Conservation (phyloP, 73 alveolate species). For the Paramecium sexaurelia region DNA sequence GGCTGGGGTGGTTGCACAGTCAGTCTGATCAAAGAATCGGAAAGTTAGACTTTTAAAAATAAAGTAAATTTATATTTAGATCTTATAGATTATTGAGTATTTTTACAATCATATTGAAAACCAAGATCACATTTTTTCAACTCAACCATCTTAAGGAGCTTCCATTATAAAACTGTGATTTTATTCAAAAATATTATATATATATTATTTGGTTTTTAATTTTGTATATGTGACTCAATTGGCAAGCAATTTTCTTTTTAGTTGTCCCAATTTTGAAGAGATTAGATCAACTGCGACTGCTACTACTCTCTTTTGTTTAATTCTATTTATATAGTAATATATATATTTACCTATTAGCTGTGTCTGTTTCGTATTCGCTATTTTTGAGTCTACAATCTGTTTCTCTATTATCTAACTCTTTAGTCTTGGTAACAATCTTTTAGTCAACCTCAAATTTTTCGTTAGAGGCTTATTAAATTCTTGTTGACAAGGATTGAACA, state of each 20-base stretch:
- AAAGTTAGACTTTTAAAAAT: not conserved
- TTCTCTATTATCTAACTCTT: slow-evolving; percentile 38
- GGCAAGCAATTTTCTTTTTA: slow-evolving; percentile 9
- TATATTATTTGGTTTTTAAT: not conserved
- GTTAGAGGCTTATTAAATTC: slow-evolving; percentile 9
- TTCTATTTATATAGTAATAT: not conserved
- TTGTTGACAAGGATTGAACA: slow-evolving; percentile 1
- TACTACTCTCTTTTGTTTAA: slow-evolving; percentile 23
- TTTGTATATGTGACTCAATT: not conserved
- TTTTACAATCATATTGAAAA: slow-evolving; percentile 1
- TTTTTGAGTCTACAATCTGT: slow-evolving; percentile 54
- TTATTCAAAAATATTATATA: not conserved
- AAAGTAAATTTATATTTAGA: not conserved
- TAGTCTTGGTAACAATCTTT: not conserved
- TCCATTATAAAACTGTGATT: not conserved
- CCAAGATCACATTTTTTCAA: not conserved
- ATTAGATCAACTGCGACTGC: slow-evolving; percentile 58
- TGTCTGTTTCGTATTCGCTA: slow-evolving; percentile 12
- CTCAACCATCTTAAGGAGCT: slow-evolving; percentile 5
- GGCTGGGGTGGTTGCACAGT: slow-evolving; percentile 98
- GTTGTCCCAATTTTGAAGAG: slow-evolving; percentile 54
- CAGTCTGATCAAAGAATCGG: not conserved
- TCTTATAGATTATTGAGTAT: not conserved
- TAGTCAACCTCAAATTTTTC: slow-evolving; percentile 49
- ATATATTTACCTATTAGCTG: not conserved